Evolutionary conservation across 495 filamentous ascomycete species (phyloP), one percentile per base, ranked within the genome.

Genomic region (Trichoderma erinaceum): DNA sequence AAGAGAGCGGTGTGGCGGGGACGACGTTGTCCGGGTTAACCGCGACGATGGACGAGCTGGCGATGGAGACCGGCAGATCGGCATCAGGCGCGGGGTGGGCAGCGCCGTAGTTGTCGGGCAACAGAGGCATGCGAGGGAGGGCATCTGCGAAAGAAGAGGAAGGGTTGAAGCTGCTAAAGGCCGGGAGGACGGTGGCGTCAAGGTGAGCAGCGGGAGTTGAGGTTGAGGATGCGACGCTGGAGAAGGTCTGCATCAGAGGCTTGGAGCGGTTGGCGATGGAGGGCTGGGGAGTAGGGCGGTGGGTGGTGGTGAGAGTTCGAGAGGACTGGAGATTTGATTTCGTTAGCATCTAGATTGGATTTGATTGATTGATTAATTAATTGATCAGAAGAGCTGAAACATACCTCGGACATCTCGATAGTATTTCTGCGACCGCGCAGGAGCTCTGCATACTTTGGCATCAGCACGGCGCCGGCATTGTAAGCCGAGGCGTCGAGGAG

Each of bases 211-310:
- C 71, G 29, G 68, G 68, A 4, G 80, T 72, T 10, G 79, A 74
- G n/a, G 76, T 79, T 25, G 68, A 69, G 10, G 80, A 70, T 8
- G 80, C 74, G 21, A 75, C 78, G 50, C 78, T 78, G 70, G 72
- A 75, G 72, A 83, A 83, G 71, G 78, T 81, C 70, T 83, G 81
- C 81, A 83, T 83, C 67, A 83, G 71, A 68, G 78, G 80, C 70
- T 79, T 68, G 4, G 68, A 76, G 69, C 73, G 75, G 58, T 43
- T 50, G 41, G 58, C 29, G 64, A 68, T 38, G 66, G 71, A 41
- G 27, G 71, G 73, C 48, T 71, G 72, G 11, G 77, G 75, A 10
- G 76, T 72, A 48, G 71, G 74, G 18, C 71, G 76, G 46, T 77
- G 77, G 29, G 75, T 76, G 8, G 75, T 77, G 66, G 73, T 76